Evolutionary conservation across 345 rosid genomes (phyloP), one percentile per base, ranked within the genome.

Genomic region (Kandelia obovata): DNA sequence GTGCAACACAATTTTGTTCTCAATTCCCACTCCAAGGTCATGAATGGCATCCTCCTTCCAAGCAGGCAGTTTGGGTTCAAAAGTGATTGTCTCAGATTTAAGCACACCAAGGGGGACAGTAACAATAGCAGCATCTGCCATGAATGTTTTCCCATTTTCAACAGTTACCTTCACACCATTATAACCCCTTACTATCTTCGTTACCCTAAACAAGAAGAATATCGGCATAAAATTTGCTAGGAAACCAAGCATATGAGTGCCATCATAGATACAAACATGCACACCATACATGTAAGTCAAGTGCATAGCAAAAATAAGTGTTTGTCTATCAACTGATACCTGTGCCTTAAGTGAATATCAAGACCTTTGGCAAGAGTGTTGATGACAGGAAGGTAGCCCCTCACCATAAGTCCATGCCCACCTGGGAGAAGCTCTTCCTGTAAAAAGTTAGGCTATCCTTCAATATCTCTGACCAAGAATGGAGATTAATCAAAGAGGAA

Each of bases 381-480:
- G 71, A 95, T 86, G 15, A 95, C 98, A 69, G 98, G 97, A 43
- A 86, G 86, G 77, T 95, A 95, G 58, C 99, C 99, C 83, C 99
- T 83, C 34, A 95, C 98, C 99, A 95, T 95, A 61, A 95, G 89
- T 35, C 96, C 99, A 17, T 95, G 99, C 58, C 99, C 99, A 71
- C 99, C 98, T 26, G 97, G 97, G 39, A 95, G 81, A 70, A 92
- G 74, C 53, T 79, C 98, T 83, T 95, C 99, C 98, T 95, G 86
- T 53, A 69, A 56, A 53, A 73, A 46, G 57, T 3, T 55, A 53
- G 58, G 62, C 21, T 26, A 26, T 13, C 49, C 4, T 43, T 43
- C 49, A 43, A 43, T 43, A 13, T 43, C 17, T 43, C 49, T 43
- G 4, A 13, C 17, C 5, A 43, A 43, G 49, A 43, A 43, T 15